Conservation (phyloP, 2,329 filamentous ascomycete genomes). For the Diaporthe velutina region DNA sequence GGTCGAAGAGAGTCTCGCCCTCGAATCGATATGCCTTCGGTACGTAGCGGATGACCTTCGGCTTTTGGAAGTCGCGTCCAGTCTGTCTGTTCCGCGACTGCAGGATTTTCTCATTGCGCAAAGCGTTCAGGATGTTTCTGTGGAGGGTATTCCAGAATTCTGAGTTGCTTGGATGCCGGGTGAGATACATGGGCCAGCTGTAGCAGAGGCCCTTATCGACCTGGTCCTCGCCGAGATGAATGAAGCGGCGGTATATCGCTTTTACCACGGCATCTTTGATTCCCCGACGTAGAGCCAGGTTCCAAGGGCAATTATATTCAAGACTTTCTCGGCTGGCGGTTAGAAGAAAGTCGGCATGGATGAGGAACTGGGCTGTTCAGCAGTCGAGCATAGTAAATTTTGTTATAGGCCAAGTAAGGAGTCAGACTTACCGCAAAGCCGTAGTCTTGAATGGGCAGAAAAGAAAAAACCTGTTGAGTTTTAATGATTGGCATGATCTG, state of each 20-base stretch:
- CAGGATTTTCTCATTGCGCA: neutral
- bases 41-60: neutral
- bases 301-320: neutral
- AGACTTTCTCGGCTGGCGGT: conserved; percentile 59
- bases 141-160: neutral
- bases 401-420: neutral
- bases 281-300: neutral
- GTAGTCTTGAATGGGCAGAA: conserved; percentile 56
- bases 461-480: conserved; percentile 58
- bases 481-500: conserved; percentile 50
- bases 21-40: neutral
- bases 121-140: neutral
- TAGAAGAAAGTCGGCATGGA: conserved; percentile 64
- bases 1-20: neutral
- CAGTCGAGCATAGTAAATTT: neutral
- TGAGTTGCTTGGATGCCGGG: neutral
- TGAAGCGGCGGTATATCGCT: neutral
- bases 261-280: neutral
- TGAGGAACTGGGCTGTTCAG: conserved; percentile 55
- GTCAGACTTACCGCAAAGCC: conserved; percentile 48
- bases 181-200: neutral
- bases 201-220: neutral
- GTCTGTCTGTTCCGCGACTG: neutral
- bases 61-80: neutral
- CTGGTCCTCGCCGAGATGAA: neutral